Base-by-base conservation (phyloP, 805 yeast species). In the Starmerella potacharoeniae region DNA sequence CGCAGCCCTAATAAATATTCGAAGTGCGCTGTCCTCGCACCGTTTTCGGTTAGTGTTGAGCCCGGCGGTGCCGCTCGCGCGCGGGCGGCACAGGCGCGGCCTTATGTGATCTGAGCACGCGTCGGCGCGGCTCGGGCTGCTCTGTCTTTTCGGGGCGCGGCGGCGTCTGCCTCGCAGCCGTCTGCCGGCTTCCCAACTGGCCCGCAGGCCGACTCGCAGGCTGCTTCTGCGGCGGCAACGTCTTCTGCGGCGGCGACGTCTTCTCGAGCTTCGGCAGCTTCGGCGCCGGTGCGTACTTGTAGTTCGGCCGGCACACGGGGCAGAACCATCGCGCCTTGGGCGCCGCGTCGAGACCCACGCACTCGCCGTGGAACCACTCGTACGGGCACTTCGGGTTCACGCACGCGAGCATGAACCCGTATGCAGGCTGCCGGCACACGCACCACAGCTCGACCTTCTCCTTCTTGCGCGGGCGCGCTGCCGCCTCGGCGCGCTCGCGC, bases 301-400 rank as follows among this genome's bases (percentile, higher is more conserved):
- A 16, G 9, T 6, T 29, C 5, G 52, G 57, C 39, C 69, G 75
- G 56, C 90, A 84, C 46, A 74, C 78, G 43, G 82, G 82, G 65
- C 90, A 84, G 60, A 75, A 80, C 91, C 91, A 84, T 61, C 78
- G 78, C n/a, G 86, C 85, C 68, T 79, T 80, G 1, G 97, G 97
- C 2, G 87, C 77, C 46, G 82, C 80, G 52, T 79, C 80, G 63
- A 88, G 74, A 0, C 91, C 93, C 40, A 86, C 84, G 69, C 97
- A 90, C 11, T 87, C 88, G 60, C 86, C 73, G 72, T 90, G 97
- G 71, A 86, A 90, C 97, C 97, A 90, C 69, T 90, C 96, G 54
- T 84, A 75, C 64, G 78, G 73, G 69, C 97, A 90, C 39, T 78
- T 75, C 3, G 75, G 75, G 62, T 86, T 80, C 66, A 90, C 97